Conservation (phyloP, 257 asterid genomes). For the Nicotiana benthamiana region DNA sequence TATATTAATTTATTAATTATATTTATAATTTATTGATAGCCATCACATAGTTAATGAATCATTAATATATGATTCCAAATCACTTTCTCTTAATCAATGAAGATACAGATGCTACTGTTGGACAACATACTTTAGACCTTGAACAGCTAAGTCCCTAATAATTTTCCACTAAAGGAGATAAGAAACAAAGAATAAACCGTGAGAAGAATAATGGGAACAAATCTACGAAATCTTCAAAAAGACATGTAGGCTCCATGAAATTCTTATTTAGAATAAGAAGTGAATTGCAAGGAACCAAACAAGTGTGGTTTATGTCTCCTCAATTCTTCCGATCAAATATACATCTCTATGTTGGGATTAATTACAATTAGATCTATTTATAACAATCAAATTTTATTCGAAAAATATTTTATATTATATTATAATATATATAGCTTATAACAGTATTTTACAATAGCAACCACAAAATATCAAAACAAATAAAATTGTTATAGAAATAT, state of each 20-base stretch:
- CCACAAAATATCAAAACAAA: too few species aligned
- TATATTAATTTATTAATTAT: not conserved
- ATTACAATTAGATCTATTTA: too few species aligned
- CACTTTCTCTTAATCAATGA: not conserved
- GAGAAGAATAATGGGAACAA: not conserved
- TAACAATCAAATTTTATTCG: too few species aligned
- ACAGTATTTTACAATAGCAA: too few species aligned
- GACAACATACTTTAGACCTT: not conserved
- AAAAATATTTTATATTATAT: too few species aligned
- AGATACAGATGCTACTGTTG: not conserved
- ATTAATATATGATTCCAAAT: not conserved
- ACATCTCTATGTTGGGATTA: too few species aligned
- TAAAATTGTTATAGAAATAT: too few species aligned
- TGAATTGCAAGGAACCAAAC: not conserved
- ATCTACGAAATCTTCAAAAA: not conserved
- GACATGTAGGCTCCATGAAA: conserved; percentile 2
- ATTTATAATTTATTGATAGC: too few species aligned
- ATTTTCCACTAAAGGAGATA: not conserved
- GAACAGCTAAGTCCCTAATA: not conserved
- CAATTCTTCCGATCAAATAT: too few species aligned
- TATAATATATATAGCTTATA: too few species aligned
- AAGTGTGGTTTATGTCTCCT: not conserved
- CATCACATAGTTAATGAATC: not conserved
- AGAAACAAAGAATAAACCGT: not conserved
- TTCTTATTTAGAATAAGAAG: not conserved